Percentiles rank a stretch among this genome's conserved stretches.
Evolutionary conservation across 495 filamentous ascomycete genomes (phyloP).

Genomic region (Lophiotrema nucula): DNA sequence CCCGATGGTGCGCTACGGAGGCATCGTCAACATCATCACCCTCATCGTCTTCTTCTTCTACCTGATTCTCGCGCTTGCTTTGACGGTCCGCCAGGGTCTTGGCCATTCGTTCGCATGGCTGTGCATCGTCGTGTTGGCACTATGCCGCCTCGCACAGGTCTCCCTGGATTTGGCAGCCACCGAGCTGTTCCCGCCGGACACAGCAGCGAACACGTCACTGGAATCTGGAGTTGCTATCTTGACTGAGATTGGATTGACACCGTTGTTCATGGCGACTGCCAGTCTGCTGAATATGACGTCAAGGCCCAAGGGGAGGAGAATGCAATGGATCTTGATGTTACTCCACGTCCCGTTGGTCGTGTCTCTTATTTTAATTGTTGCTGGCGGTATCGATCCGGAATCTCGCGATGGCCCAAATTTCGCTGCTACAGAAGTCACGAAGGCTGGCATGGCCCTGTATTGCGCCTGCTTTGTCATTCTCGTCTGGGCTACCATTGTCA

Average conservation of each 20-base stretch:
- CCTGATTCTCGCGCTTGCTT: conserved; percentile 11
- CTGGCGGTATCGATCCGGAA: conserved; percentile 22
- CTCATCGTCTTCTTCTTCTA: conserved; percentile 21
- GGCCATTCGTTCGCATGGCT: conserved; percentile 19
- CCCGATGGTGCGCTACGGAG: conserved; percentile 11
- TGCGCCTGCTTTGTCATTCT: conserved; percentile 23
- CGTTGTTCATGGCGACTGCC: conserved; percentile 22
- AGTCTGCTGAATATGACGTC: conserved; percentile 13
- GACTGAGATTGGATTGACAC: conserved; percentile 21
- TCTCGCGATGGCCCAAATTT: conserved; percentile 10
- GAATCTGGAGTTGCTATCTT: conserved; percentile 23
- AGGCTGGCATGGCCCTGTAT: conserved; percentile 22
- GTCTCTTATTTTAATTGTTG: conserved; percentile 26
- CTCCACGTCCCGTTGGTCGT: conserved; percentile 17
- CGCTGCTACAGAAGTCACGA: conserved; percentile 24
- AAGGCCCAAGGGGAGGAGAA: conserved; percentile 18
- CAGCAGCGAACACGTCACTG: conserved; percentile 8
- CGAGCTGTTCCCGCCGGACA: neutral
- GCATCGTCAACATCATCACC: conserved; percentile 25
- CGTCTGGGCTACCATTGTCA: conserved; percentile 22
- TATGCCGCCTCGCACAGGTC: conserved; percentile 22
- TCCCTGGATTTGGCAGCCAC: conserved; percentile 25
- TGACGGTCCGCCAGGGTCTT: conserved; percentile 15
- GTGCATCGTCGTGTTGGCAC: conserved; percentile 12
- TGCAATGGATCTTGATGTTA: conserved; percentile 28